These are phyloP conservation scores for Kitagawia praeruptora DNA, from an alignment of 129 eudicot species.

Conservation along the genomic window DNA sequence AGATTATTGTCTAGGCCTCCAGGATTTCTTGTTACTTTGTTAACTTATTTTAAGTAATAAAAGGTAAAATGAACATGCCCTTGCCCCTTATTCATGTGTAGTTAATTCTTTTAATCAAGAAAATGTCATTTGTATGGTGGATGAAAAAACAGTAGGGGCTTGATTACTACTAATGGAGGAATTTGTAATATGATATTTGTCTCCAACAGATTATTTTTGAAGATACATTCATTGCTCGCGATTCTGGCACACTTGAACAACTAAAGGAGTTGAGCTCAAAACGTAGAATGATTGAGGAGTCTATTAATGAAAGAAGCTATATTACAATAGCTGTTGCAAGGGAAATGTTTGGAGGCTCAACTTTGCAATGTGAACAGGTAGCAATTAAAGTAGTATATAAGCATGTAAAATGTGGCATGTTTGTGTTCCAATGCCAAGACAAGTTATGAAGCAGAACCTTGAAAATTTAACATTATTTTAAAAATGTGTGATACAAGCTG, in stretches of 20 bases:
- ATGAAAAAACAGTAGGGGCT: neutral
- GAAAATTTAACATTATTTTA: neutral
- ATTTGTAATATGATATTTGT: neutral
- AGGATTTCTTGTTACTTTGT: neutral
- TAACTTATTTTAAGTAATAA: neutral
- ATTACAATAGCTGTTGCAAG: constrained; percentile 76
- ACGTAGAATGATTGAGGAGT: constrained; percentile 48
- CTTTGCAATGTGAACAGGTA: constrained; percentile 72
- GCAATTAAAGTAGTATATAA: neutral
- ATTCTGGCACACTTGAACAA: constrained; percentile 64
- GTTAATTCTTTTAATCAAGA: neutral
- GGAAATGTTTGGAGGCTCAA: constrained; percentile 79
- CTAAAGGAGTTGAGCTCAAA: constrained; percentile 65
- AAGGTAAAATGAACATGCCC: neutral
- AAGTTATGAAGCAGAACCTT: neutral
- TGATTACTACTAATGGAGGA: neutral
- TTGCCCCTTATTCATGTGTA: neutral
- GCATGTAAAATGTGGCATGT: neutral
- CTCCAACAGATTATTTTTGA: constrained; percentile 55
- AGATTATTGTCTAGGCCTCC: neutral
- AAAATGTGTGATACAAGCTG: neutral
- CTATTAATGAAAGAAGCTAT: constrained; percentile 44
- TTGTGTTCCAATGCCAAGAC: neutral
- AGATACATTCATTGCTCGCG: constrained; percentile 37
- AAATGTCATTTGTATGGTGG: neutral